Evolutionary conservation across 2,329 filamentous ascomycete species (phyloP), one percentile per base, ranked within the genome.

Genomic region (Colletotrichum acutatum): DNA sequence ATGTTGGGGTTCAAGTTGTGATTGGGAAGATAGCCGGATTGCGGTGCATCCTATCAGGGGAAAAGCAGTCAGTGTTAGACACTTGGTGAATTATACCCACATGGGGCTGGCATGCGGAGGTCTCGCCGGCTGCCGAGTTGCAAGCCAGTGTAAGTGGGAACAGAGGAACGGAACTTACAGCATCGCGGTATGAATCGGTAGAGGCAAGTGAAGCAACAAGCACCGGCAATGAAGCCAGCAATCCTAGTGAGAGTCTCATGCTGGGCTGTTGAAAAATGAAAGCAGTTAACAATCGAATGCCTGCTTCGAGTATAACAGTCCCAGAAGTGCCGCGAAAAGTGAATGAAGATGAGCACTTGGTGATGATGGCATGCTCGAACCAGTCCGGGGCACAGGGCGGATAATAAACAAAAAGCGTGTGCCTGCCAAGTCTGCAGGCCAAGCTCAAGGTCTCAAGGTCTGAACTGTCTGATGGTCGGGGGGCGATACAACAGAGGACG

Each of bases 1-100:
- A 77, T 80, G 37, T 82, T 78, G n/a, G 83, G 84, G 52, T 84
- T 79, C 73, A 85, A 78, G 70, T 84, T 84, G 75, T 86, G 84
- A 68, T 84, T 83, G 11, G 80, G 77, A 14, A 83, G 74, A 69
- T 84, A 83, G 12, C 81, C 82, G 9, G 81, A 82, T 71, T 83
- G 82, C 19, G 79, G 76, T 16, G 78, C 71, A 71, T 83, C 81
- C 60, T 79, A 52, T 42, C 4, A 26, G 42, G 5, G 32, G 14
- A 11, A 56, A 9, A 57, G 11, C 16, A 37, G 24, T 12, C 22
- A 4, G 24, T 19, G 12, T 5, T 12, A 6, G 14, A 42, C 16
- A 42, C 19, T 71, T 22, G 67, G 22, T 14, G 54, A 16, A 30
- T 3, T 14, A 2, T 5, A 4, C 22, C 22, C 49, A 9, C 11